Conservation (phyloP, 495 filamentous ascomycete species). For the Aspergillus olivimuriae region DNA sequence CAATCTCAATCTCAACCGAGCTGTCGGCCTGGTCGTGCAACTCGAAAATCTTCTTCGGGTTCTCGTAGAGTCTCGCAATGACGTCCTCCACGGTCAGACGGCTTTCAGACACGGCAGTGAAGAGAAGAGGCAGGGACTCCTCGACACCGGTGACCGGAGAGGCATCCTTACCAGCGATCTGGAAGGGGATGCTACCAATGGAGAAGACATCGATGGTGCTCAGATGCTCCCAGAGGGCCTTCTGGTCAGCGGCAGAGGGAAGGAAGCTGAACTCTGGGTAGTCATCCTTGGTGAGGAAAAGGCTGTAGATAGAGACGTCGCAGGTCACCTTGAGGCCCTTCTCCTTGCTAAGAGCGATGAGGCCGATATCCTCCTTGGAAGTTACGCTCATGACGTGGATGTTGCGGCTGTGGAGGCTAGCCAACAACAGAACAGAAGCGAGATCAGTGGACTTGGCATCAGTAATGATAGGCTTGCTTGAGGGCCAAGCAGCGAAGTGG, state of each 20-base stretch:
- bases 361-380: slow-evolving; percentile 72
- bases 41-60: slow-evolving; percentile 81
- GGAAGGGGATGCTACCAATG: slow-evolving; percentile 75
- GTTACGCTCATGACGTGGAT: slow-evolving; percentile 80
- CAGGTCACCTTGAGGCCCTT: slow-evolving; percentile 82
- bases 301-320: slow-evolving; percentile 74
- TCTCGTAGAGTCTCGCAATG: slow-evolving; percentile 64
- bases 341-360: slow-evolving; percentile 75
- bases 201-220: slow-evolving; percentile 78
- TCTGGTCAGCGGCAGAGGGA: slow-evolving; percentile 65
- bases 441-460: slow-evolving; percentile 81
- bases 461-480: slow-evolving; percentile 76
- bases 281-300: slow-evolving; percentile 72
- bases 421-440: slow-evolving; percentile 71
- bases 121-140: slow-evolving; percentile 69
- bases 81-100: slow-evolving; percentile 70
- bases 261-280: slow-evolving; percentile 63
- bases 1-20: slow-evolving; percentile 69
- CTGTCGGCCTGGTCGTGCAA: slow-evolving; percentile 75
- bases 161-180: slow-evolving; percentile 59
- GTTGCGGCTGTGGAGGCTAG: slow-evolving; percentile 76
- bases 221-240: slow-evolving; percentile 73
- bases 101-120: slow-evolving; percentile 73
- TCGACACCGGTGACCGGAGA: slow-evolving; percentile 61
- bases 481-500: slow-evolving; percentile 77